Evolutionary conservation across 495 filamentous ascomycete genomes (phyloP).

Genomic region (Penicillium soppii): DNA sequence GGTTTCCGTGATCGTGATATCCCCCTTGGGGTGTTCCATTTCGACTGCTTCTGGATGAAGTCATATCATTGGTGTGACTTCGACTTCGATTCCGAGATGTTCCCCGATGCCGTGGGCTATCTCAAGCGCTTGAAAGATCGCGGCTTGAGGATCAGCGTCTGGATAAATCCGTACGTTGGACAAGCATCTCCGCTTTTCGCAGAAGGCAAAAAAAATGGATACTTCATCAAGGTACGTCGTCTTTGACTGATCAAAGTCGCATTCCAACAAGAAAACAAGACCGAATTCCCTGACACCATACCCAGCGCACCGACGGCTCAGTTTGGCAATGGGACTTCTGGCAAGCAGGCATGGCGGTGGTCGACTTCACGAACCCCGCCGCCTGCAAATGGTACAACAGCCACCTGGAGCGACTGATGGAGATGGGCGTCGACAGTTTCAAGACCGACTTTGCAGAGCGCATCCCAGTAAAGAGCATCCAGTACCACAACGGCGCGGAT

Average conservation of each 20-base stretch:
- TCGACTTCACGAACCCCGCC: conserved; percentile 72
- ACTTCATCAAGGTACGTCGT: conserved; percentile 57
- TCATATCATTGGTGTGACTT: conserved; percentile 75
- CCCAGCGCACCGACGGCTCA: conserved; percentile 60
- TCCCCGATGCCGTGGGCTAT: conserved; percentile 64
- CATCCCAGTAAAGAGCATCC: conserved; percentile 61
- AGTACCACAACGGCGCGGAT: conserved; percentile 57
- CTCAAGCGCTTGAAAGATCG: conserved; percentile 62
- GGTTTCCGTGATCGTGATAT: conserved; percentile 65
- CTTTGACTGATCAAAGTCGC: neutral
- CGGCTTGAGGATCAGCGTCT: conserved; percentile 64
- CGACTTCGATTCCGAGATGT: conserved; percentile 64
- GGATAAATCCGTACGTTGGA: conserved; percentile 71
- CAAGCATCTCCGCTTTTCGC: conserved; percentile 66
- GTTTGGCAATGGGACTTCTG: conserved; percentile 74
- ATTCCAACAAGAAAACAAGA: neutral
- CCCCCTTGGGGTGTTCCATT: conserved; percentile 70
- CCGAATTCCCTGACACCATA: neutral
- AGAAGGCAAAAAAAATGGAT: conserved; percentile 63
- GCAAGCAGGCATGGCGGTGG: conserved; percentile 72
- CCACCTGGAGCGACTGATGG: conserved; percentile 59
- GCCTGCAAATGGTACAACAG: conserved; percentile 59
- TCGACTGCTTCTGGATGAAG: conserved; percentile 67
- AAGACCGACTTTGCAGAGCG: conserved; percentile 76
- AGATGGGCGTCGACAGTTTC: conserved; percentile 66